These are phyloP conservation scores for Alternaria incomplexa DNA, from an alignment of 2,329 filamentous ascomycete genomes.

Conservation along the genomic window DNA sequence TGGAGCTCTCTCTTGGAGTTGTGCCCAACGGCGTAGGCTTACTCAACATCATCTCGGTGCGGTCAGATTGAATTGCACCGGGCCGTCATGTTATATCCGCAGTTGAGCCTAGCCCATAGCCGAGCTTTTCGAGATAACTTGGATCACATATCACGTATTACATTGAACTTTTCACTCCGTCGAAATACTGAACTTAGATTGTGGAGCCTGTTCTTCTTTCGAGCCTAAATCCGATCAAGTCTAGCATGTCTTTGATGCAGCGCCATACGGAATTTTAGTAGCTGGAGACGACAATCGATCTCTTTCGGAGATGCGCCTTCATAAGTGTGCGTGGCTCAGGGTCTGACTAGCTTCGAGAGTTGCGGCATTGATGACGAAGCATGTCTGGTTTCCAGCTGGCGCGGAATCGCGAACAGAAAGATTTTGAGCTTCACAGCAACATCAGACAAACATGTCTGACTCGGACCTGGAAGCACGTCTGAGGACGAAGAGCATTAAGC, in stretches of 20 bases:
- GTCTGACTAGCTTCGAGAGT: neutral
- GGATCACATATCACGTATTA: neutral
- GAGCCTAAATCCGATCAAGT: neutral
- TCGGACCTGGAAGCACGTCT: neutral
- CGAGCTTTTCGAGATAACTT: neutral
- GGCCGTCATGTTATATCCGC: neutral
- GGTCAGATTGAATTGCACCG: neutral
- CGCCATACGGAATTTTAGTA: neutral
- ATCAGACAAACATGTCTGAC: neutral
- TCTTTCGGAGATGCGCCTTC: neutral
- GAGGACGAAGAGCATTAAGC: neutral
- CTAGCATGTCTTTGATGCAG: neutral
- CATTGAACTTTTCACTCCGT: neutral
- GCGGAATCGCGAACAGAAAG: neutral
- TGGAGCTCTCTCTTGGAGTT: neutral
- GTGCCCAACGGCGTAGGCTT: neutral
- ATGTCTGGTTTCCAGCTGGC: neutral
- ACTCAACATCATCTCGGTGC: neutral
- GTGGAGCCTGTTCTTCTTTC: neutral
- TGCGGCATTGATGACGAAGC: neutral
- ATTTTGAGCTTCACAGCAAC: neutral
- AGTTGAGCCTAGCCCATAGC: neutral
- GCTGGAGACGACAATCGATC: neutral
- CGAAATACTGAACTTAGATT: neutral
- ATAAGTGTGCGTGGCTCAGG: neutral